A percentile compares a stretch with the other conserved stretches of the same genome.
Conservation (phyloP, 257 asterid genomes). For the Fraxinus cuspidata region DNA sequence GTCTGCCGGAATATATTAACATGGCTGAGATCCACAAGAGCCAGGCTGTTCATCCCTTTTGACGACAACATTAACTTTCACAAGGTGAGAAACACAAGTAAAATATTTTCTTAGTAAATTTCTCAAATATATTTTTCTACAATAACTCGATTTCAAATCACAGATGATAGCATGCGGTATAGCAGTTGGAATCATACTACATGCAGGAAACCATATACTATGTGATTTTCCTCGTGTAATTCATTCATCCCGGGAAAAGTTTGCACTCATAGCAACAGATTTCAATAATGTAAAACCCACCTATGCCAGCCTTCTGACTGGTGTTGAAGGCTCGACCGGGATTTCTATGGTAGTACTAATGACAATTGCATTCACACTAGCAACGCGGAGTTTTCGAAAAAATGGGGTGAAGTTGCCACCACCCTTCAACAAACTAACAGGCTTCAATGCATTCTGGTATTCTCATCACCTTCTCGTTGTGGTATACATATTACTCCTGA, state of each 20-base stretch:
- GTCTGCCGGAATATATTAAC: constrained; percentile 82
- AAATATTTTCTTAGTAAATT: background rate
- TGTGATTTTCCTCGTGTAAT: constrained; percentile 79
- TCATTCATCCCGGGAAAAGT: constrained; percentile 59
- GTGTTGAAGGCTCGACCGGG: constrained; percentile 65
- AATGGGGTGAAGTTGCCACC: constrained; percentile 67
- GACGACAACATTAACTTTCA: constrained; percentile 89
- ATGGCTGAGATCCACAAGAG: constrained; percentile 67
- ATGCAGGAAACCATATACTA: constrained; percentile 66
- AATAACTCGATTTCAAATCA: background rate
- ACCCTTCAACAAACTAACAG: constrained; percentile 69
- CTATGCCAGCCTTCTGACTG: constrained; percentile 42
- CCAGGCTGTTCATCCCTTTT: constrained; percentile 65
- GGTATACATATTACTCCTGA: constrained; percentile 64
- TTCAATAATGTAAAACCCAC: constrained; percentile 61
- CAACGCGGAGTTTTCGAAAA: constrained; percentile 65
- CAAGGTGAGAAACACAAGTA: constrained; percentile 37
- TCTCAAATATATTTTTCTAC: background rate
- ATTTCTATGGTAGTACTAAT: constrained; percentile 67
- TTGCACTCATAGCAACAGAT: constrained; percentile 63
- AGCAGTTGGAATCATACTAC: constrained; percentile 58
- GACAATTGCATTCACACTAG: constrained; percentile 67
- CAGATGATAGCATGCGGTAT: constrained; percentile 71
- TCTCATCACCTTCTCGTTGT: constrained; percentile 89
- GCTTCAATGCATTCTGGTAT: constrained; percentile 95